Evolutionary conservation across 2,329 filamentous ascomycete genomes (phyloP), one percentile per base, ranked within the genome.

Genomic region (Colletotrichum cuscutae): DNA sequence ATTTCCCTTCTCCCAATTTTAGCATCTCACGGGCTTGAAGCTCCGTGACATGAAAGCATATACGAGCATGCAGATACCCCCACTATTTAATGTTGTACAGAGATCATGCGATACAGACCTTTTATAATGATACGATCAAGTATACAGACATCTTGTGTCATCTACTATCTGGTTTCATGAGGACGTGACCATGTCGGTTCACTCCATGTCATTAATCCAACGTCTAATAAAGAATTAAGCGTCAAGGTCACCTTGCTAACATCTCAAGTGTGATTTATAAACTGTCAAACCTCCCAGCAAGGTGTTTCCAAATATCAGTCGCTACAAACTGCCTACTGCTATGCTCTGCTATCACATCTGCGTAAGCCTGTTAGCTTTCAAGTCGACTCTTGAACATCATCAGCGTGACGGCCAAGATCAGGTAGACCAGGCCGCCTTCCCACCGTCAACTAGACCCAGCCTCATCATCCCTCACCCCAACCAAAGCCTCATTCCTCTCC

Each of bases 41-140:
- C 35, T 49, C 42, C 42, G 42, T 52, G 60, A 57, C 6, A 60
- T 37, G 35, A 69, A 32, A 52, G 57, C 65, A 59, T n/a, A 63
- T 57, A 19, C 37, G 57, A 68, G 65, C 58, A 63, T 72, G 32
- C 54, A 72, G 56, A 71, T 73, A 71, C 66, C 71, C 66, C 66
- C 24, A 37, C 63, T 7, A 57, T n/a, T 24, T 8, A 28, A 56
- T 58, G 46, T 57, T 53, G 62, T 35, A 56, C 35, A 67, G 46
- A 32, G 53, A 24, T 46, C 57, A 71, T 59, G 46, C 58, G 65
- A 60, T 32, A 67, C 49, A 56, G n/a, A 26, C 58, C 13, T 56
- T 32, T 24, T 52, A 64, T 69, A 64, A 72, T 69, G 15, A 52
- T 56, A 61, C 8, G 56, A 71, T 37, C 52, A 56, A 61, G 11